Evolutionary conservation across 169 alveolate genomes (phyloP).

Genomic region (Cyclospora cayetanensis): DNA sequence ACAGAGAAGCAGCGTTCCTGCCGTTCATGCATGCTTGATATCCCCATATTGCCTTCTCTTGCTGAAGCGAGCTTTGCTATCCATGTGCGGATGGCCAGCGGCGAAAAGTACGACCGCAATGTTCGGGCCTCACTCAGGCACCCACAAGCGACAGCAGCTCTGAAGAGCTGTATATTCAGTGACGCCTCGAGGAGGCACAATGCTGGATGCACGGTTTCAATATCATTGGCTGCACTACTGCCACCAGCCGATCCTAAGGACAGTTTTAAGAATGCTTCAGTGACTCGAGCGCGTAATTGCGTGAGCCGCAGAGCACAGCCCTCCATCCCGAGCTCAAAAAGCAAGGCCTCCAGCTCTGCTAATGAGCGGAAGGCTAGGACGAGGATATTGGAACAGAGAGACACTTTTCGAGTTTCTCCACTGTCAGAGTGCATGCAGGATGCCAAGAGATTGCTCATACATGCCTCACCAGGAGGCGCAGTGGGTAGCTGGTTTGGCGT

Average conservation of each 20-base stretch:
- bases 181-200: slow-evolving; percentile 59
- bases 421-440: not conserved
- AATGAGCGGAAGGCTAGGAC: slow-evolving; percentile 30
- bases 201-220: slow-evolving; percentile 49
- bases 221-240: not conserved
- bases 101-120: slow-evolving; percentile 30
- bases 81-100: slow-evolving; percentile 50
- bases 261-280: slow-evolving; percentile 40
- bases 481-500: not conserved
- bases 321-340: slow-evolving; percentile 61
- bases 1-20: slow-evolving; percentile 56
- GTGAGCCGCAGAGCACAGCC: slow-evolving; percentile 53
- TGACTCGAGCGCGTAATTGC: not conserved
- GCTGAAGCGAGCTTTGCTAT: slow-evolving; percentile 23
- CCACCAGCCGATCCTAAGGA: not conserved
- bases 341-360: not conserved
- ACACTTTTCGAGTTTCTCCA: not conserved
- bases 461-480: not conserved
- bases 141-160: slow-evolving; percentile 54
- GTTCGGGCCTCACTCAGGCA: slow-evolving; percentile 22
- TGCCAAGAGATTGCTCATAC: not conserved
- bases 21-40: not conserved
- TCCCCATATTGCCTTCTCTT: slow-evolving; percentile 11
- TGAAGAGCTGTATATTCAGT: slow-evolving; percentile 39
- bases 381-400: slow-evolving; percentile 51